These are phyloP conservation scores for Fusarium decemcellulare DNA, from an alignment of 2,329 filamentous ascomycete genomes.

Conservation along the genomic window DNA sequence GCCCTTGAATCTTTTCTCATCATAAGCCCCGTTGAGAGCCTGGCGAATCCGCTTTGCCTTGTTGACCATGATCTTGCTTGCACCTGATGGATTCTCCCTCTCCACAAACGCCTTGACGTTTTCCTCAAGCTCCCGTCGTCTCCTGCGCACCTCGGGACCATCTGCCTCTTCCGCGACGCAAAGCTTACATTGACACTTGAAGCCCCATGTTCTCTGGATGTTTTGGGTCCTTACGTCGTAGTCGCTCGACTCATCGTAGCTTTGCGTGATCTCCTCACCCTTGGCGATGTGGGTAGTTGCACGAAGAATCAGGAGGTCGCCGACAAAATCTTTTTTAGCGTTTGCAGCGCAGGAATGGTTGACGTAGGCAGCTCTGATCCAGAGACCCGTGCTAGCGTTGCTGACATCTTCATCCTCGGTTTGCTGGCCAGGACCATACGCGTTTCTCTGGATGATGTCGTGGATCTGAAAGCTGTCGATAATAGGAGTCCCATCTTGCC, in stretches of 20 bases:
- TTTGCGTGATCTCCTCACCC: slow-evolving; percentile 53
- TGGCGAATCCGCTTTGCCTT: slow-evolving; percentile 44
- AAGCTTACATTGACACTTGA: slow-evolving; percentile 54
- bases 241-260: slow-evolving; percentile 49
- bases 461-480: slow-evolving; percentile 52
- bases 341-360: slow-evolving; percentile 60
- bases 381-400: slow-evolving; percentile 56
- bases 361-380: slow-evolving; percentile 56
- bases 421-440: slow-evolving; percentile 50
- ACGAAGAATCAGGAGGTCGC: slow-evolving; percentile 57
- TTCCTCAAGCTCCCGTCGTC: slow-evolving; percentile 34
- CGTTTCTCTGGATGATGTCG: slow-evolving; percentile 51
- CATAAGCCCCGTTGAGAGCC: slow-evolving; percentile 47
- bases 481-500: slow-evolving; percentile 43
- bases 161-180: slow-evolving; percentile 51
- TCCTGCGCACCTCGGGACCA: slow-evolving; percentile 23
- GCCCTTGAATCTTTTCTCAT: slow-evolving; percentile 41
- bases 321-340: slow-evolving; percentile 53
- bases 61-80: slow-evolving; percentile 35
- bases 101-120: slow-evolving; percentile 42
- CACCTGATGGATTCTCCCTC: slow-evolving; percentile 3
- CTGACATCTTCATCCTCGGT: slow-evolving; percentile 45
- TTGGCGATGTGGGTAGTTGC: slow-evolving; percentile 49
- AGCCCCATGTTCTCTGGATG: slow-evolving; percentile 53
- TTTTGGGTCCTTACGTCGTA: slow-evolving; percentile 40